Evolutionary conservation across 768 basidiomycete species (phyloP).

Genomic region (Leccinum obscurum): DNA sequence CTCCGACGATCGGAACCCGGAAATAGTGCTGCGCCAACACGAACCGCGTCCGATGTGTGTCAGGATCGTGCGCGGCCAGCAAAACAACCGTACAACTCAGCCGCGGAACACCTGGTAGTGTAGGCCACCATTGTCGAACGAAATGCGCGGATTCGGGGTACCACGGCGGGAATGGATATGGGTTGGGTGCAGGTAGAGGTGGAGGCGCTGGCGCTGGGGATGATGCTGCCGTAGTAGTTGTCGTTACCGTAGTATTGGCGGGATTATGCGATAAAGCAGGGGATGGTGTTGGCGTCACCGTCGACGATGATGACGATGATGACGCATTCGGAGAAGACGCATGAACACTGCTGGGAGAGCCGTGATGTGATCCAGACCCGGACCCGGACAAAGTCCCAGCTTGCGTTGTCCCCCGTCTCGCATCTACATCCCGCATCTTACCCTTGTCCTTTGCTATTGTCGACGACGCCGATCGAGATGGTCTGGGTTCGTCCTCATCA

Average conservation of each 20-base stretch:
- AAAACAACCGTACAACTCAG: conserved; percentile 74
- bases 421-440: conserved; percentile 19
- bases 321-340: neutral
- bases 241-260: neutral
- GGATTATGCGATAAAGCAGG: neutral
- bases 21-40: conserved; percentile 79
- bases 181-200: conserved; percentile 43
- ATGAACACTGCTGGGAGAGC: conserved; percentile 6
- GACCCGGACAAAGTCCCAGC: conserved; percentile 11
- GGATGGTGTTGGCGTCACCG: conserved; percentile 14
- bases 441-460: conserved; percentile 21
- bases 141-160: conserved; percentile 75
- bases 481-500: conserved; percentile 13
- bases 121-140: conserved; percentile 82
- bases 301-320: neutral
- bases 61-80: conserved; percentile 60
- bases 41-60: conserved; percentile 58
- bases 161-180: conserved; percentile 68
- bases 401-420: conserved; percentile 11
- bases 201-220: neutral
- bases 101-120: conserved; percentile 57
- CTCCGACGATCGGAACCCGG: conserved; percentile 54
- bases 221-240: neutral
- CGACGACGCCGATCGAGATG: conserved; percentile 2
- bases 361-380: conserved; percentile 15